These are phyloP conservation scores for Pichia insulana DNA, from an alignment of 805 yeast species.

Conservation along the genomic window DNA sequence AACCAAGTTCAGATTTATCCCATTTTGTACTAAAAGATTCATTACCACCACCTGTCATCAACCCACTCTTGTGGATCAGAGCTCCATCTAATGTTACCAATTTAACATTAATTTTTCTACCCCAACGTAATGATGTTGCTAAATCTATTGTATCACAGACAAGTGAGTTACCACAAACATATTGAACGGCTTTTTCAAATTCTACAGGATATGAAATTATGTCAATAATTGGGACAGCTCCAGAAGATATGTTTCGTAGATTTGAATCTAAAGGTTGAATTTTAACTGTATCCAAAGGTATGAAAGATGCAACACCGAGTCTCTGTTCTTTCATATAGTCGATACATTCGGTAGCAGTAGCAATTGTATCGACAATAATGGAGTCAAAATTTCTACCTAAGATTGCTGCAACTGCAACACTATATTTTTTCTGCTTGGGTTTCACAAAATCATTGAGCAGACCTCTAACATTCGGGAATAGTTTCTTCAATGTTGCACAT, in stretches of 20 bases:
- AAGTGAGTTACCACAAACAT: conserved; percentile 70
- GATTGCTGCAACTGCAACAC: conserved; percentile 63
- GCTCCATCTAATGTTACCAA: conserved; percentile 80
- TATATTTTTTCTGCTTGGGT: conserved; percentile 67
- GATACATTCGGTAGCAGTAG: conserved; percentile 68
- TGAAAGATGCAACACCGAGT: conserved; percentile 76
- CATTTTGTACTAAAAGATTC: conserved; percentile 47
- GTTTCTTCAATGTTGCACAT: conserved; percentile 54
- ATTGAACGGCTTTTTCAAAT: conserved; percentile 69
- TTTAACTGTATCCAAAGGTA: conserved; percentile 75
- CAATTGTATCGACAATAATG: conserved; percentile 70
- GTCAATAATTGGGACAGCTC: conserved; percentile 65
- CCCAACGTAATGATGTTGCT: conserved; percentile 73
- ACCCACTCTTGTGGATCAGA: conserved; percentile 72
- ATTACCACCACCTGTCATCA: conserved; percentile 85
- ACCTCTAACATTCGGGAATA: conserved; percentile 83
- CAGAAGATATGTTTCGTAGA: conserved; percentile 43
- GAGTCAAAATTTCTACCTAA: conserved; percentile 78
- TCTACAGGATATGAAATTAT: conserved; percentile 59
- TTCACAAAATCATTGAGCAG: conserved; percentile 69
- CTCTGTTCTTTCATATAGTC: conserved; percentile 76
- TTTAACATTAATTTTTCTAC: conserved; percentile 45
- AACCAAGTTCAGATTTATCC: conserved; percentile 62
- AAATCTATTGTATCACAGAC: conserved; percentile 62
- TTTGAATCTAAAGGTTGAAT: conserved; percentile 45